These are phyloP conservation scores for Bimuria novae-zelandiae DNA, from an alignment of 2,329 filamentous ascomycete genomes.

Conservation along the genomic window DNA sequence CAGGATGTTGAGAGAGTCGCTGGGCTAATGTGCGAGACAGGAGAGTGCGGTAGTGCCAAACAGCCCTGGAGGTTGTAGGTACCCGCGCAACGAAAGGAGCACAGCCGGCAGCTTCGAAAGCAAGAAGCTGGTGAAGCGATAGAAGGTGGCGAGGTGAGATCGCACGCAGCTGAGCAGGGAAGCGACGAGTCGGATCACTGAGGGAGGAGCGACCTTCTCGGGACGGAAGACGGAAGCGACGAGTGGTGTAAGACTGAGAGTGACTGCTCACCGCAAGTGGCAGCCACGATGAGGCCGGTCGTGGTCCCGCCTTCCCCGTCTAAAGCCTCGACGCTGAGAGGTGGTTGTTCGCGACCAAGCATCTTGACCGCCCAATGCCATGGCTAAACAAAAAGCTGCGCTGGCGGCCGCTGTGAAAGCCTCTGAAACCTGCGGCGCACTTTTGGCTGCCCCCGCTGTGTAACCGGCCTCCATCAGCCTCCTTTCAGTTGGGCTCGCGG, in stretches of 20 bases:
- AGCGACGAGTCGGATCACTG: too few species aligned
- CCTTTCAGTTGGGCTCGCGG: conserved; percentile 5
- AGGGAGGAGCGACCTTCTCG: not conserved
- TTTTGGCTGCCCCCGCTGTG: not conserved
- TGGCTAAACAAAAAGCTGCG: not conserved
- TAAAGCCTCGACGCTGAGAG: not conserved
- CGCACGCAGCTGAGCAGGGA: not conserved
- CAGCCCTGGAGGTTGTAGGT: not conserved
- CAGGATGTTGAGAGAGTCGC: conserved; percentile 23
- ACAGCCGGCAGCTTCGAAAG: not conserved
- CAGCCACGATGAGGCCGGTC: not conserved
- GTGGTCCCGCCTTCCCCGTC: not conserved
- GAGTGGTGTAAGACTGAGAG: not conserved
- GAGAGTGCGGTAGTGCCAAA: not conserved
- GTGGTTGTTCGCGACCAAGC: not conserved
- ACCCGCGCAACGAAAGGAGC: conserved; percentile 10
- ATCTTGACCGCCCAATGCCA: conserved; percentile 2
- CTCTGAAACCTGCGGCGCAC: not conserved
- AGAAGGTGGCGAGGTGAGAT: not conserved
- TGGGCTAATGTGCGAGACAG: conserved; percentile 29
- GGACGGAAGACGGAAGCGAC: not conserved
- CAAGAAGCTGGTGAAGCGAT: not conserved
- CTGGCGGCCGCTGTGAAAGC: not conserved
- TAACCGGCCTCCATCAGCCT: conserved; percentile 8
- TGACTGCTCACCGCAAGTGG: conserved; percentile 6